Percentiles rank a stretch among this genome's conserved stretches.
These are phyloP conservation scores for Nannochloropsis gaditana DNA, from an alignment of 108 stramenopile species.

Conservation along the genomic window DNA sequence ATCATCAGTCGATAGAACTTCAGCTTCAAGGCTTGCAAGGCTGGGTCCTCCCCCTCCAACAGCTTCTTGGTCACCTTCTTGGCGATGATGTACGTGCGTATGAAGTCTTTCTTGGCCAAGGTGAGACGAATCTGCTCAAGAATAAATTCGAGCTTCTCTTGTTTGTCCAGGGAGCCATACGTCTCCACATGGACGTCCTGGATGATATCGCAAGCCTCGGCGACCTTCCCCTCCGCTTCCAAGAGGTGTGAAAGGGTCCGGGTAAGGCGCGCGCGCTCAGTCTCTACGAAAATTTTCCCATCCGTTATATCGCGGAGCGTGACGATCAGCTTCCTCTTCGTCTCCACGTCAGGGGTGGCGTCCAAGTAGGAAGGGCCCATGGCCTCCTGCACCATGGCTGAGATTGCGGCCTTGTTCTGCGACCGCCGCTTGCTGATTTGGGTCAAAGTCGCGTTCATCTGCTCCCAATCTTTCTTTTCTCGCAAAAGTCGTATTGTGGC, in stretches of 20 bases:
- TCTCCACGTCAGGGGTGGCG: slow-evolving; percentile 41
- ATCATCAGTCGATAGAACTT: slow-evolving; percentile 78
- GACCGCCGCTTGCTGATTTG: slow-evolving; percentile 55
- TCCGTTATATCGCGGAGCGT: slow-evolving; percentile 84
- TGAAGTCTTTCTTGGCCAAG: slow-evolving; percentile 83
- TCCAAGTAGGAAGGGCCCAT: slow-evolving; percentile 43
- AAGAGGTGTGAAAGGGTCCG: slow-evolving; percentile 65
- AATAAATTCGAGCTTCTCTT: slow-evolving; percentile 97
- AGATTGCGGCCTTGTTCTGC: slow-evolving; percentile 51
- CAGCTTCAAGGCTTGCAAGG: slow-evolving; percentile 76
- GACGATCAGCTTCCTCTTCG: slow-evolving; percentile 66
- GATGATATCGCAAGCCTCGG: slow-evolving; percentile 74
- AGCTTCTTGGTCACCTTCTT: slow-evolving; percentile 84
- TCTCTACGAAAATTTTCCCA: slow-evolving; percentile 97
- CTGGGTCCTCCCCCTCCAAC: slow-evolving; percentile 65
- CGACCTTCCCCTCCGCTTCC: slow-evolving; percentile 67
- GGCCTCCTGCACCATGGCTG: slow-evolving; percentile 55
- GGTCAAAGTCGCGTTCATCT: slow-evolving; percentile 56
- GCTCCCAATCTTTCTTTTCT: slow-evolving; percentile 52
- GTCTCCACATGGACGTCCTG: slow-evolving; percentile 99
- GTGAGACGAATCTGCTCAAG: slow-evolving; percentile 95
- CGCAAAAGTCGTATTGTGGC: slow-evolving; percentile 52
- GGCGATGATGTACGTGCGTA: slow-evolving; percentile 86
- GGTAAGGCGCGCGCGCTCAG: slow-evolving; percentile 82
- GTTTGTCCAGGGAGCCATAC: slow-evolving; percentile 85